These are phyloP conservation scores for Aureobasidium sp. DNA, from an alignment of 2,329 filamentous ascomycete genomes.

Conservation along the genomic window DNA sequence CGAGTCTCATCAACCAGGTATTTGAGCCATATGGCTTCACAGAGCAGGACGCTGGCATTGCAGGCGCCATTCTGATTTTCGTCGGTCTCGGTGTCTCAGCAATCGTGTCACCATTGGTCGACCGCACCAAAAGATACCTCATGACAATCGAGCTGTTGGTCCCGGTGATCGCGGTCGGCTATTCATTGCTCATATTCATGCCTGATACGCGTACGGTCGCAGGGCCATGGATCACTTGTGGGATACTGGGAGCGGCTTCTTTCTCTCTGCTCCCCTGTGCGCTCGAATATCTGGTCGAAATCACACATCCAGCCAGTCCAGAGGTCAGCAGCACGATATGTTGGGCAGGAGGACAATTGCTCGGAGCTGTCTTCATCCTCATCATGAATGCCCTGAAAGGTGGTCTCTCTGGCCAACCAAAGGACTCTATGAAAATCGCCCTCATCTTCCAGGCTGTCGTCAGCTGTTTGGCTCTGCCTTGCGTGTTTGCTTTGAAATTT, in stretches of 20 bases:
- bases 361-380: conserved; percentile 79
- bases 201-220: conserved; percentile 52
- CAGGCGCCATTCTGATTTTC: conserved; percentile 79
- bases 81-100: conserved; percentile 74
- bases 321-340: conserved; percentile 76
- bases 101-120: conserved; percentile 69
- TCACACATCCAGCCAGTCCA: conserved; percentile 77
- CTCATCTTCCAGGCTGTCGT: conserved; percentile 74
- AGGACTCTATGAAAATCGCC: conserved; percentile 60
- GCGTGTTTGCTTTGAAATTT: conserved; percentile 60
- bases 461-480: conserved; percentile 53
- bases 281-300: conserved; percentile 78
- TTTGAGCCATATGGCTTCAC: conserved; percentile 76
- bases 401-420: conserved; percentile 24
- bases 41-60: conserved; percentile 79
- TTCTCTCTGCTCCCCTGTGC: conserved; percentile 77
- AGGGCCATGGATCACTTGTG: conserved; percentile 66
- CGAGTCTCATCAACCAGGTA: conserved; percentile 82
- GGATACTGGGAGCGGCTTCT: conserved; percentile 66
- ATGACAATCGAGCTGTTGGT: conserved; percentile 63
- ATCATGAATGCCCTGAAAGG: conserved; percentile 66
- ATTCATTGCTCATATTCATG: conserved; percentile 75
- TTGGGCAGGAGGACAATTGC: conserved; percentile 78
- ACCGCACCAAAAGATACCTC: conserved; percentile 74
- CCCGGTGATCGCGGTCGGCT: conserved; percentile 53